A percentile compares a stretch with the other conserved stretches of the same genome.
Evolutionary conservation across 495 filamentous ascomycete genomes (phyloP).

Genomic region (Aspergillus nidulans): DNA sequence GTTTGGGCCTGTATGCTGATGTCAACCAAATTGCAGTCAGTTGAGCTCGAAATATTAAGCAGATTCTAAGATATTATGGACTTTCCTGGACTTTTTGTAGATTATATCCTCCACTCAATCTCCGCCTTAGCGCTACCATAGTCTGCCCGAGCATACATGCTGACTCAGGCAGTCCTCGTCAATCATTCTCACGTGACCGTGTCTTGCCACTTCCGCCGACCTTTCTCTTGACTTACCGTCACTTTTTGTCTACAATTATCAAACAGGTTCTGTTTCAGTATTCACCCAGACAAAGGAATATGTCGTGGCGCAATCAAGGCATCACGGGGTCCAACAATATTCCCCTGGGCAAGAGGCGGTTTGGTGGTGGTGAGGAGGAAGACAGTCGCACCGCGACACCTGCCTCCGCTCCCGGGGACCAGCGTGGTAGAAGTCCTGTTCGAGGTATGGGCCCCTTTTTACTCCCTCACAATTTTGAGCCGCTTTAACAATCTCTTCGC

Average conservation of each 20-base stretch:
- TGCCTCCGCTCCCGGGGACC: constrained; percentile 48
- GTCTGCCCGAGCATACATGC: neutral
- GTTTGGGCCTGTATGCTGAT: neutral
- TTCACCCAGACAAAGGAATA: constrained; percentile 27
- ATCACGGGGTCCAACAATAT: constrained; percentile 99
- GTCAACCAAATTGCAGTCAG: neutral
- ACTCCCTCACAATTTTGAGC: neutral
- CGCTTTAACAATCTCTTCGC: neutral
- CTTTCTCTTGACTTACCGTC: neutral
- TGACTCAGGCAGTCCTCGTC: neutral
- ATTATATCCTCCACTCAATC: neutral
- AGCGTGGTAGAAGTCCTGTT: constrained; percentile 74
- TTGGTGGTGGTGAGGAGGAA: constrained; percentile 65
- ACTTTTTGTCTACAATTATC: constrained; percentile 1
- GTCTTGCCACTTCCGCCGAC: neutral
- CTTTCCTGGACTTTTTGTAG: too few species aligned
- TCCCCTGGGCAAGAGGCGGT: constrained; percentile 85
- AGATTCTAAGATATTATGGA: too few species aligned
- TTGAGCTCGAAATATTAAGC: neutral
- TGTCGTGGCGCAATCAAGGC: constrained; percentile 92
- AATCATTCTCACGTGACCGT: neutral
- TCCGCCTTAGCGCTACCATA: neutral
- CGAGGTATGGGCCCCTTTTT: constrained; percentile 41
- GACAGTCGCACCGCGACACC: constrained; percentile 54
- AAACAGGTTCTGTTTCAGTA: neutral